Conservation (phyloP, 129 eudicot genomes). For the Lactuca saligna region DNA sequence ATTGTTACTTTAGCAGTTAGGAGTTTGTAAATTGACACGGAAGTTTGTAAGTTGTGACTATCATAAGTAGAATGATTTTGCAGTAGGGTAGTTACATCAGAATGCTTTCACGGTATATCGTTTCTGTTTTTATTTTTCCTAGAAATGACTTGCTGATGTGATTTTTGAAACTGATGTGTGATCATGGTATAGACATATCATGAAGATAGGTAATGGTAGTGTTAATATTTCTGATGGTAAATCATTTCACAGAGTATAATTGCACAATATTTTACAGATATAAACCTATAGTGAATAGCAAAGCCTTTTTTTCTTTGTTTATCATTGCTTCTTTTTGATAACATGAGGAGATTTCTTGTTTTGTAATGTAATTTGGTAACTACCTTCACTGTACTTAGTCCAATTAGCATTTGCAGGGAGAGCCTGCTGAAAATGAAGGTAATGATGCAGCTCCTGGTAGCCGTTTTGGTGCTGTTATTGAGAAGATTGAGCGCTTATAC, state of each 20-base stretch:
- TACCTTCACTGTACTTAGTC: slow-evolving; percentile 5
- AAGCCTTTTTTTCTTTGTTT: background rate
- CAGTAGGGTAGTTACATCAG: background rate
- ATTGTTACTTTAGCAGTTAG: background rate
- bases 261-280: background rate
- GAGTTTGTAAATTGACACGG: no score
- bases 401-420: slow-evolving; percentile 39
- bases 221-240: background rate
- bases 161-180: background rate
- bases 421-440: slow-evolving; percentile 50
- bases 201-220: background rate
- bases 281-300: background rate
- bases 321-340: background rate
- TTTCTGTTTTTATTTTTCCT: background rate
- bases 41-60: no score
- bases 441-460: slow-evolving; percentile 71
- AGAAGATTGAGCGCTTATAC: slow-evolving; percentile 94
- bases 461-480: slow-evolving; percentile 88
- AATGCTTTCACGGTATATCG: background rate
- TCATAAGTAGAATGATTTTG: no score
- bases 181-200: no score
- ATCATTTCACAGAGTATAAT: background rate
- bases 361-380: background rate
- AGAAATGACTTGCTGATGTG: background rate
- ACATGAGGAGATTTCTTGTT: background rate